Base-by-base conservation (phyloP, 768 basidiomycete genomes). In the Xerocomellus dryophilus region DNA sequence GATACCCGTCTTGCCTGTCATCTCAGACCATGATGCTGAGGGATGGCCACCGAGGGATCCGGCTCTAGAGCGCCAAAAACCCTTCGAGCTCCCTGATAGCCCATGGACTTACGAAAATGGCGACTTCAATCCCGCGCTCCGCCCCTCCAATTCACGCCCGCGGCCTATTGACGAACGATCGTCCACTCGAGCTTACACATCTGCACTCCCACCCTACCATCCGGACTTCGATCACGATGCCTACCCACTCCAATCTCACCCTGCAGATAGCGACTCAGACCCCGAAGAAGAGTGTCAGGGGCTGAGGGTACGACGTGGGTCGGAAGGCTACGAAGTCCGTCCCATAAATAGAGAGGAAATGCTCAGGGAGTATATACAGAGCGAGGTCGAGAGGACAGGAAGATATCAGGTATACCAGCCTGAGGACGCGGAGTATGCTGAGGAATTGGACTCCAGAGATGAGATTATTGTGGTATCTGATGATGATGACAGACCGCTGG, bases 51-150 rank as follows among this genome's bases (percentile, higher is more conserved):
- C 91, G 6, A 74, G 75, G 35, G 90, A 93, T 66, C 85, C 85
- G 1, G 62, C 66, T 44, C 58, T 63, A 32, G 57, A 61, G 23
- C 57, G 61, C 32, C 73, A 73, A 55, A 71, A 75, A 53, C 67
- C 67, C 10, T 78, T 83, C 59, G 68, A 66, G 32, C 78, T 85
- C 32, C 80, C 83, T 2, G 68, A 76, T 21, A 84, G 82, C 6
- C 92, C 94, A 6, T 97, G 93, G 86, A 92, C 92, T 14, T 96
- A 90, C 64, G 84, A 87, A 58, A 86, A 88, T 47, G 86, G 76
- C 18, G 73, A 77, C 14, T 63, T 94, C 14, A 97, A 97, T 65
- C 94, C 94, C 7, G 65, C 74, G 35, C 81, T 96, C 10, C 76
- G 74, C 36, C 85, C 93, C 0, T 84, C 81, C 36, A 88, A 83